These are phyloP conservation scores for Calonectria pteridis DNA, from an alignment of 2,329 filamentous ascomycete species.

Conservation along the genomic window DNA sequence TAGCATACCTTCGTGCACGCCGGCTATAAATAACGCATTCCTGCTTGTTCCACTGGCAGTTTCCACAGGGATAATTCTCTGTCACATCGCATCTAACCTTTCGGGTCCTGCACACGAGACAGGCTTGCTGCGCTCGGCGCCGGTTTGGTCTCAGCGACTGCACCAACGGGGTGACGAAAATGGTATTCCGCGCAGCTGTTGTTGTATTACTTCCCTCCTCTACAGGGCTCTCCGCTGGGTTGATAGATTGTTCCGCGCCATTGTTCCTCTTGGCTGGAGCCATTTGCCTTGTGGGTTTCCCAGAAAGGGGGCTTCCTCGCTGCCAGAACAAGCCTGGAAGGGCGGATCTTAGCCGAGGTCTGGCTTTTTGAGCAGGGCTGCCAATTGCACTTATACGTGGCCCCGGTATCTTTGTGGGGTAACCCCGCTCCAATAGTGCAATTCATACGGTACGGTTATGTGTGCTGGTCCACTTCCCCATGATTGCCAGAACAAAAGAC, in stretches of 20 bases:
- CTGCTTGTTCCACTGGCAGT: slow-evolving; percentile 83
- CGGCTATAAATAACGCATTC: slow-evolving; percentile 52
- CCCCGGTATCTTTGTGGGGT: background rate
- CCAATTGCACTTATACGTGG: background rate
- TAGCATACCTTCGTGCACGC: background rate
- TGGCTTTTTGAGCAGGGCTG: background rate
- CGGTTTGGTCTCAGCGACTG: background rate
- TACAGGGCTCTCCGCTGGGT: background rate
- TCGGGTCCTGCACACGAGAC: slow-evolving; percentile 85
- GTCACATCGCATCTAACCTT: slow-evolving; percentile 95
- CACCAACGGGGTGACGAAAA: background rate
- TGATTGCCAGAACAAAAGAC: background rate
- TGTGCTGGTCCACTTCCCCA: background rate
- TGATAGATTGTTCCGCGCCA: background rate
- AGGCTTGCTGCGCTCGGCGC: slow-evolving; percentile 86
- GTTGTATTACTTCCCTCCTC: background rate
- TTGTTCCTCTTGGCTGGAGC: background rate
- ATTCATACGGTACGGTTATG: background rate
- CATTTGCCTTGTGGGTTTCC: slow-evolving; percentile 5
- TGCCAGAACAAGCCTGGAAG: background rate
- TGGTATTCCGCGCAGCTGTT: background rate
- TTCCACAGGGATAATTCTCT: slow-evolving; percentile 86
- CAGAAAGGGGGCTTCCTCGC: background rate
- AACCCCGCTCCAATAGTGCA: background rate
- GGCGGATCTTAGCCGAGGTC: background rate